These are phyloP conservation scores for Nakaseomyces bracarensis DNA, from an alignment of 1,139 yeast genomes.

Conservation along the genomic window DNA sequence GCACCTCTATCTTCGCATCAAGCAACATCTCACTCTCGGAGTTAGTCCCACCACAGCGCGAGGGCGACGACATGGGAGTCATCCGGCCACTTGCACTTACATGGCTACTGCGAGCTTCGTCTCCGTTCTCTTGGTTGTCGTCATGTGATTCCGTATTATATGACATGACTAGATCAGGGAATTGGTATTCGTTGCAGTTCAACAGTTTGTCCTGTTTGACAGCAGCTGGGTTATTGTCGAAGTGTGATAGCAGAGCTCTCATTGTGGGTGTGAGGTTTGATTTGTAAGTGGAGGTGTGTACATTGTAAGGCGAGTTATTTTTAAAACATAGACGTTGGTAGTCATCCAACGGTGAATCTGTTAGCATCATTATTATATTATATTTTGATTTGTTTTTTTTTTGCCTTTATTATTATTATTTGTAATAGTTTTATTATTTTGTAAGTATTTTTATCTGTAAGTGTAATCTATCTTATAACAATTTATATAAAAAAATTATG, in stretches of 20 bases:
- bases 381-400: background rate
- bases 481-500: too few species aligned
- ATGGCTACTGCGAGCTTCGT: constrained; percentile 5
- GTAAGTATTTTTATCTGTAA: too few species aligned
- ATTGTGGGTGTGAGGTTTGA: constrained; percentile 5
- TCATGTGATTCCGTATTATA: constrained; percentile 9
- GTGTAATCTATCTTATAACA: too few species aligned
- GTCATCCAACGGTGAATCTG: constrained; percentile 27
- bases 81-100: too few species aligned
- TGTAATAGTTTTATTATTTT: too few species aligned
- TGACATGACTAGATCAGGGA: constrained; percentile 15
- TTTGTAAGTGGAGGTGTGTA: background rate
- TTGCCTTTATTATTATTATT: too few species aligned
- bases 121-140: constrained; percentile 3
- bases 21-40: background rate
- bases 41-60: background rate
- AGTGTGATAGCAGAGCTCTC: background rate
- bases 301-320: background rate
- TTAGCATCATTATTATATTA: constrained; percentile 11
- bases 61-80: constrained; percentile 7
- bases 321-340: constrained; percentile 26
- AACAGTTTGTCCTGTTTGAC: constrained; percentile 15
- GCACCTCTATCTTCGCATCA: background rate
- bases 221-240: background rate
- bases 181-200: constrained; percentile 26